phyloP scores from a whole-genome alignment of 768 basidiomycete species.

The Leccinum broughii region DNA sequence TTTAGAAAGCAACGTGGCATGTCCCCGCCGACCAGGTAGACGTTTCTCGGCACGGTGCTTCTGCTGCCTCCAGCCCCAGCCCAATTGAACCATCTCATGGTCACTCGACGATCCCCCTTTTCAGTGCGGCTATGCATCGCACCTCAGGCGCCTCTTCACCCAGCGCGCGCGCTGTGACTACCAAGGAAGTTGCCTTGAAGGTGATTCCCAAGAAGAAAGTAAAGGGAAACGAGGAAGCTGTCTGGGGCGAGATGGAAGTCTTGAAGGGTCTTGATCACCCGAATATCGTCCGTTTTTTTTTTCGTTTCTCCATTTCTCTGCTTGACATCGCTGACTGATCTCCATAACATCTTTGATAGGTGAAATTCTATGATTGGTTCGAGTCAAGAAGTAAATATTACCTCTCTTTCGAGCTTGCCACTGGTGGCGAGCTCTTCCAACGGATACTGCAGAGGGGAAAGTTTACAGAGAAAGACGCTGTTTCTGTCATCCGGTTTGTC shows the following conservation, averaged over 20 bases:
- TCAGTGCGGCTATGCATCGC: slow-evolving; percentile 28
- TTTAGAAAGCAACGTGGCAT: slow-evolving; percentile 73
- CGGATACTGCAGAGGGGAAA: slow-evolving; percentile 82
- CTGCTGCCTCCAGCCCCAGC: slow-evolving; percentile 35
- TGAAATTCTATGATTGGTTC: slow-evolving; percentile 97
- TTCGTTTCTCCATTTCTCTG: background rate
- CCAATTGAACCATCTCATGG: slow-evolving; percentile 19
- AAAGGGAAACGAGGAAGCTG: slow-evolving; percentile 83
- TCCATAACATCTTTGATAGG: slow-evolving; percentile 44
- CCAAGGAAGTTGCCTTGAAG: slow-evolving; percentile 82
- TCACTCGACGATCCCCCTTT: slow-evolving; percentile 31
- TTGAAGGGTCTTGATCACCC: slow-evolving; percentile 87
- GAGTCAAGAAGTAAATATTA: slow-evolving; percentile 94
- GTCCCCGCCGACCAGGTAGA: slow-evolving; percentile 62
- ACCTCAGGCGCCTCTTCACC: slow-evolving; percentile 27
- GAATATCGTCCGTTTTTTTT: slow-evolving; percentile 67
- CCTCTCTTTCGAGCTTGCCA: slow-evolving; percentile 91
- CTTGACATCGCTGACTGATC: background rate
- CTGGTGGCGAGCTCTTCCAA: slow-evolving; percentile 94
- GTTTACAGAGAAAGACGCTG: slow-evolving; percentile 92
- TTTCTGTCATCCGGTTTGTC: slow-evolving; percentile 68
- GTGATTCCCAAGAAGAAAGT: slow-evolving; percentile 95
- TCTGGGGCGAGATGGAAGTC: slow-evolving; percentile 94
- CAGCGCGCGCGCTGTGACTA: slow-evolving; percentile 34
- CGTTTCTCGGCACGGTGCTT: slow-evolving; percentile 59